A percentile compares a stretch with the other conserved stretches of the same genome.
Conservation (phyloP, 805 yeast species). For the Hanseniaspora guilliermondii region DNA sequence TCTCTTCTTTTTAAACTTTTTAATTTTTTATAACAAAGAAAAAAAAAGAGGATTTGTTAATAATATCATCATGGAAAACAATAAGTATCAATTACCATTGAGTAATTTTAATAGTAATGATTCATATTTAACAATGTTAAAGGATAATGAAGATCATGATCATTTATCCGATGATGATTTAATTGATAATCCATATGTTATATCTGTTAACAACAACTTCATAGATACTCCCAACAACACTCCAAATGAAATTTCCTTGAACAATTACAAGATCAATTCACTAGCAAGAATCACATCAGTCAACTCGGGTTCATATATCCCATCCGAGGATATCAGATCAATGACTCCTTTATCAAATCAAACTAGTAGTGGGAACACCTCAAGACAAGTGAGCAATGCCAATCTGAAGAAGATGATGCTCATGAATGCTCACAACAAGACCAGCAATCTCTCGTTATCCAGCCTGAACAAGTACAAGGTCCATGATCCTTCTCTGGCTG, state of each 20-base stretch:
- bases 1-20: neutral
- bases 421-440: neutral
- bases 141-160: neutral
- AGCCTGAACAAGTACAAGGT: constrained; percentile 2
- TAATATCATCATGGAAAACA: neutral
- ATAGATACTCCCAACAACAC: constrained; percentile 1
- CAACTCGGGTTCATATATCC: constrained; percentile 10
- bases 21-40: neutral
- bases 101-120: constrained; percentile 3
- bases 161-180: neutral
- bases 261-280: neutral
- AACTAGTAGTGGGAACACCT: neutral
- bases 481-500: neutral
- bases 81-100: neutral
- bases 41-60: neutral
- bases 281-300: constrained; percentile 11
- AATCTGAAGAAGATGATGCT: constrained; percentile 11
- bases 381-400: constrained; percentile 9
- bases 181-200: constrained; percentile 1
- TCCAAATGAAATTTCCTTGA: neutral
- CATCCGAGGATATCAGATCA: constrained; percentile 2
- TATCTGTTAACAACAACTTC: neutral
- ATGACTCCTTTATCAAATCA: neutral
- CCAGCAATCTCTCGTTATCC: neutral
- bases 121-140: neutral